phyloP scores from a whole-genome alignment of 2,329 filamentous ascomycete species.

The Cladosporium austrohemisphaericum region DNA sequence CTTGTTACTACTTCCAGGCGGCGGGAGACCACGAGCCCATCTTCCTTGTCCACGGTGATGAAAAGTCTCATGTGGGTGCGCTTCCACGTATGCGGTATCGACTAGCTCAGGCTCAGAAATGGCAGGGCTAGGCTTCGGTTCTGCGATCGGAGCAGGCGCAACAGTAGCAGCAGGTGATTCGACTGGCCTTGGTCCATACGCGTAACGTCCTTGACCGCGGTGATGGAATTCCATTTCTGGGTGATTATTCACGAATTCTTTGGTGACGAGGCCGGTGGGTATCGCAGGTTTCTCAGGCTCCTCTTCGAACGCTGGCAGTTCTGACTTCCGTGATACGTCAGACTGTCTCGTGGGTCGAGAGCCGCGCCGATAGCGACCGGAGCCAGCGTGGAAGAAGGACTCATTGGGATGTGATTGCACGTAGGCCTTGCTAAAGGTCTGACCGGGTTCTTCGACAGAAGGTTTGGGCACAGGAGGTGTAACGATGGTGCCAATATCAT shows the following conservation, averaged over 20 bases:
- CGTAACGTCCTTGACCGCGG: conserved; percentile 29
- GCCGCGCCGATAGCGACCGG: conserved; percentile 26
- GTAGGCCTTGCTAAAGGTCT: conserved; percentile 27
- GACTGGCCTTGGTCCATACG: conserved; percentile 20
- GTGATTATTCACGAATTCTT: conserved; percentile 24
- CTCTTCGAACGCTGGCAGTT: not conserved
- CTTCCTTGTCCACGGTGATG: conserved; percentile 31
- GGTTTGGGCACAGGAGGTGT: not conserved
- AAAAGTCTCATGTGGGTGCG: conserved; percentile 28
- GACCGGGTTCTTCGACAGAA: conserved; percentile 12
- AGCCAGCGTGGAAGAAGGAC: conserved; percentile 29
- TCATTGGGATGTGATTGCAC: conserved; percentile 27
- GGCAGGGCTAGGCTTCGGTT: conserved; percentile 2
- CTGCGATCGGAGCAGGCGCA: conserved; percentile 1
- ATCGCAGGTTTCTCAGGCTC: conserved; percentile 2
- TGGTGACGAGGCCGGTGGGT: conserved; percentile 18
- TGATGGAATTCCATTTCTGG: conserved; percentile 27
- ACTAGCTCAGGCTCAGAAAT: conserved; percentile 18
- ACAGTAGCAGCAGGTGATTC: not conserved
- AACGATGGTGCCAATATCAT: conserved; percentile 3
- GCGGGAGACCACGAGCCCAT: conserved; percentile 30
- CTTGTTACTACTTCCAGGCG: conserved; percentile 25
- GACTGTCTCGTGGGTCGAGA: conserved; percentile 13
- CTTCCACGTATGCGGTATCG: conserved; percentile 25
- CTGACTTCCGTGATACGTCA: not conserved